These are phyloP conservation scores for Coemansia sp. DNA, from an alignment of 371 early-diverging fungal genomes.

Conservation along the genomic window DNA sequence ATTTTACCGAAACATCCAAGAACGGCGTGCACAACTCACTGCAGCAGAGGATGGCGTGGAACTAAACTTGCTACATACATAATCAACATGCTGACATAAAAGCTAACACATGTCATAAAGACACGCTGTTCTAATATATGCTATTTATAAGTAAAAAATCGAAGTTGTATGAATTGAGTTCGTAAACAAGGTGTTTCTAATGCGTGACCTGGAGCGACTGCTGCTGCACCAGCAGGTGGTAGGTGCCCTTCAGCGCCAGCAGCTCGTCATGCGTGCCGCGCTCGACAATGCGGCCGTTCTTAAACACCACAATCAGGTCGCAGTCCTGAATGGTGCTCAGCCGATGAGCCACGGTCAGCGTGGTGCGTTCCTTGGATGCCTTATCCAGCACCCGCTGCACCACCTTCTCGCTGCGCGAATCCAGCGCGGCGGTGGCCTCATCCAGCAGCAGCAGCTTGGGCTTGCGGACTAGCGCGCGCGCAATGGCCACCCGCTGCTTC, in stretches of 20 bases:
- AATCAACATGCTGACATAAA: too few species aligned
- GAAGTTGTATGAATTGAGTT: not conserved
- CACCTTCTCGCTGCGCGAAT: slow-evolving; percentile 46
- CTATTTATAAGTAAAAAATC: too few species aligned
- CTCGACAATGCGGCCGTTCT: slow-evolving; percentile 51
- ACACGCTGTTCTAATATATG: too few species aligned
- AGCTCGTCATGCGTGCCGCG: slow-evolving; percentile 52
- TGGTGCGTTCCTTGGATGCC: slow-evolving; percentile 52
- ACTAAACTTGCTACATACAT: not conserved
- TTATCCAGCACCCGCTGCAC: slow-evolving; percentile 55
- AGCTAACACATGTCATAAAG: too few species aligned
- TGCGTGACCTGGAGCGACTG: slow-evolving; percentile 50
- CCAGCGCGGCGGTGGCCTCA: slow-evolving; percentile 55
- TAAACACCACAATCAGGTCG: slow-evolving; percentile 54
- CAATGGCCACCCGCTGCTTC: slow-evolving; percentile 71
- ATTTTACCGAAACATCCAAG: slow-evolving; percentile 24
- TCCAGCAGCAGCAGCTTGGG: slow-evolving; percentile 53
- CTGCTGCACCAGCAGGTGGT: slow-evolving; percentile 43
- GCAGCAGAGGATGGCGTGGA: slow-evolving; percentile 40
- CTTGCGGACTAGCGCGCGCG: slow-evolving; percentile 59
- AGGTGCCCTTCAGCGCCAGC: slow-evolving; percentile 44
- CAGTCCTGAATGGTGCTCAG: slow-evolving; percentile 50
- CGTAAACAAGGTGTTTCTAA: slow-evolving; percentile 6
- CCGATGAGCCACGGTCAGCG: slow-evolving; percentile 54
- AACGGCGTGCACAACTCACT: slow-evolving; percentile 31